Conservation (phyloP, 441 rosid genomes). For the Hypseocharis bilobata region DNA sequence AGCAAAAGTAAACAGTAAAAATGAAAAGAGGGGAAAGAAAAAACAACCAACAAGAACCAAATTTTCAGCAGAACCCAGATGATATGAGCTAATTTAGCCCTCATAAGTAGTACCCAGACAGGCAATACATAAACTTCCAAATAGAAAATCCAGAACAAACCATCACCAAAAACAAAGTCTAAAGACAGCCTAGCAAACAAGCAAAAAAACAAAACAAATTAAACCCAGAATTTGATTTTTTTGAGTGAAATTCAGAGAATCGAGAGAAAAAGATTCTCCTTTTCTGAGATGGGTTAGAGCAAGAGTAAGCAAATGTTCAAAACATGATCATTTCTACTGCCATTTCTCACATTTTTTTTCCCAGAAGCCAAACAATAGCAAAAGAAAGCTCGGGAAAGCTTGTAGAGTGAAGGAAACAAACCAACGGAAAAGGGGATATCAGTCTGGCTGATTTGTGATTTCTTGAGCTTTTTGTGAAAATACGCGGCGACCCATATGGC, state of each 20-base stretch:
- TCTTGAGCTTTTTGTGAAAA: constrained; percentile 64
- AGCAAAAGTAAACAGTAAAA: neutral
- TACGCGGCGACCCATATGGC: constrained; percentile 81
- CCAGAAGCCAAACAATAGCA: neutral
- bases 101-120: constrained; percentile 9
- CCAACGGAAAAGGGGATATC: constrained; percentile 72
- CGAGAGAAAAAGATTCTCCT: neutral
- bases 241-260: neutral
- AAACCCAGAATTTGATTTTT: neutral
- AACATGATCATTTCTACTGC: neutral
- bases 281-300: neutral
- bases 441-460: constrained; percentile 50
- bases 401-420: constrained; percentile 28
- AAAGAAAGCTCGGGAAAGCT: neutral
- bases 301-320: neutral
- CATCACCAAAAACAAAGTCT: neutral
- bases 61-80: constrained; percentile 10
- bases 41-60: neutral
- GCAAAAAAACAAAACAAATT: neutral
- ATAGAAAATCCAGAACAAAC: neutral
- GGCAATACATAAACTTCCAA: constrained; percentile 12
- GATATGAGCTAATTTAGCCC: constrained; percentile 12
- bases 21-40: neutral
- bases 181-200: neutral
- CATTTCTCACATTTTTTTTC: neutral